Evolutionary conservation across 202 grass and related monocot genomes (phyloP).

Genomic region (Alloteropsis angusta): DNA sequence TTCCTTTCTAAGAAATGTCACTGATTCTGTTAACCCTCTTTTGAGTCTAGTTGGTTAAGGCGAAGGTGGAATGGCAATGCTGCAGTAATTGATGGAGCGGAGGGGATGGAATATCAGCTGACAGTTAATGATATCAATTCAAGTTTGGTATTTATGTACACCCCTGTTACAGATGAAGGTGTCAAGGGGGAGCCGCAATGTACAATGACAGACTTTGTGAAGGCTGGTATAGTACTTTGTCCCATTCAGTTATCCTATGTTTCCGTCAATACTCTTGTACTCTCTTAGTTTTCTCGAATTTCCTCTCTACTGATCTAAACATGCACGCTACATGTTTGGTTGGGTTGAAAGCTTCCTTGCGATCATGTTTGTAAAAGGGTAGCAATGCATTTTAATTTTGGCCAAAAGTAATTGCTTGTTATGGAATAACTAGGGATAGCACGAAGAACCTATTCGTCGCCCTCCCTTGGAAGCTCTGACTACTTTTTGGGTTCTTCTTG

Average conservation of each 20-base stretch:
- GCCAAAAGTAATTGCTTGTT: background rate
- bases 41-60: conserved; percentile 67
- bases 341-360: background rate
- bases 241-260: background rate
- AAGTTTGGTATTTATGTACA: conserved; percentile 86
- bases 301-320: background rate
- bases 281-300: conserved; percentile 8
- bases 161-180: conserved; percentile 73
- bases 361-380: background rate
- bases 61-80: conserved; percentile 58
- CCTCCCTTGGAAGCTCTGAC: background rate
- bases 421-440: no score
- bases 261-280: background rate
- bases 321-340: background rate
- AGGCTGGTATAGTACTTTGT: conserved; percentile 54
- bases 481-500: background rate
- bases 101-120: conserved; percentile 72
- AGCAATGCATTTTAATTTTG: background rate
- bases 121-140: conserved; percentile 76
- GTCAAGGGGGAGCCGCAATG: conserved; percentile 70
- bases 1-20: background rate
- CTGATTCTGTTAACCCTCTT: conserved; percentile 30
- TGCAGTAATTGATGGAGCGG: conserved; percentile 59
- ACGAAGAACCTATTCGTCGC: no score
- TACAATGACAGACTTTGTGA: conserved; percentile 75